Evolutionary conservation across 768 basidiomycete genomes (phyloP), one percentile per base, ranked within the genome.

Genomic region (Suillus sp.): DNA sequence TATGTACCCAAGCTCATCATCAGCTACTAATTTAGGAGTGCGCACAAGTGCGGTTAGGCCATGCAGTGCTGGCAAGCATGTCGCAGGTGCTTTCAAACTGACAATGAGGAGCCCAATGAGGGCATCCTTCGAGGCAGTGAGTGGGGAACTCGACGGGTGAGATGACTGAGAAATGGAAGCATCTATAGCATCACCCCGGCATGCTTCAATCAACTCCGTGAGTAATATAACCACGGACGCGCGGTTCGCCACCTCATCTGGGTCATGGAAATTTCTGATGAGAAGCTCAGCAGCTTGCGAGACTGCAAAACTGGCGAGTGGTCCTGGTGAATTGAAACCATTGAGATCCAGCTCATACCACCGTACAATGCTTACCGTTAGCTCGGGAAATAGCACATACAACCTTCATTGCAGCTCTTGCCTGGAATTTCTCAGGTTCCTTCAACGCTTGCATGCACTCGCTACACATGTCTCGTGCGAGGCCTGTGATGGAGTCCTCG

Each of bases 351-450:
- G 43, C 62, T 32, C 63, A 47, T 25, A 22, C 27, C 7, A 40
- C 35, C 20, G 1, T 55, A 54, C 22, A 50, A 10, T 70, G 95
- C 95, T 83, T 9, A 92, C 91, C 14, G 89, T 90, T 20, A 57
- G 38, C 27, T n/a, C 83, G 77, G 74, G 93, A 82, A 67, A 95
- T 85, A 2, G 87, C 84, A 65, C 90, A 89, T 37, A 99, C 76
- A 37, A 95, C 84, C 72, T 92, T 94, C 53, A 90, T 90, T 1
- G 95, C 95, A 45, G 92, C 88, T 71, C 88, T 88, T 1, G 96
- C 95, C 72, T 95, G 92, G 72, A 85, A 90, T 78, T 98, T 99
- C 74, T 99, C 97, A 0, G 96, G 95, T 71, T 97, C 93, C 48
- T 87, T 84, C 48, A 99, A 76, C 62, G 91, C 86, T 27, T 83